Evolutionary conservation across 2,329 filamentous ascomycete genomes (phyloP), one percentile per base, ranked within the genome.

Genomic region (Pyricularia pennisetigena): DNA sequence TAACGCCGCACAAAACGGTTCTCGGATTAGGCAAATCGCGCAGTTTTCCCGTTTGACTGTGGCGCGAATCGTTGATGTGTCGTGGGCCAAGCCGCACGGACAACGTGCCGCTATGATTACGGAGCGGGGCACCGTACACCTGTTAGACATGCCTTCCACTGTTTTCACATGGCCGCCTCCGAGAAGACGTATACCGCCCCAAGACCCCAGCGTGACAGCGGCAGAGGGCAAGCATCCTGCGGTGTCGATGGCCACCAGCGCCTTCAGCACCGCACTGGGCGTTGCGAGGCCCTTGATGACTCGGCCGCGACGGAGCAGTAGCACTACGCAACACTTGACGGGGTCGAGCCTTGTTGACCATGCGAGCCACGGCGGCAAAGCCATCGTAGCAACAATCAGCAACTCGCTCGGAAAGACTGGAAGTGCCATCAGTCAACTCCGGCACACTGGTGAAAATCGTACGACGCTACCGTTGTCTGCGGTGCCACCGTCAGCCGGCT

Each of bases 31-130:
- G 65, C 92, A 97, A 76, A 84, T 97, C 70, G 92, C 93, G 8
- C 88, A 94, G 70, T 97, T 97, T 75, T 92, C 92, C 24, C 89
- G 95, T 59, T 90, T 97, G 86, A 98, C 94, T 1, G 90, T 94
- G 65, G 93, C 95, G 3, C 91, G 92, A 68, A 92, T 98, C 68
- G 86, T 97, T 26, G 94, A 97, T 74, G 91, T 97, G 61, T 88
- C 89, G 3, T 99, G 95, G 95, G 90, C 90, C 1, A 85, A 87
- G 68, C 92, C 92, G 3, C 89, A 89, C 68, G 92, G 92, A 26
- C 92, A 97, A 75, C 89, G 91, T 69, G 81, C 96, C 57, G 94
- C 94, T 1, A 89, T 99, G 79, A 88, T 97, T 29, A 98, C 95
- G 0, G 93, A 97, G 74, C 91, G 94, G 72, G 93, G 94, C n/a